These are phyloP conservation scores for Lentinula edodes DNA, from an alignment of 768 basidiomycete species.

Conservation along the genomic window DNA sequence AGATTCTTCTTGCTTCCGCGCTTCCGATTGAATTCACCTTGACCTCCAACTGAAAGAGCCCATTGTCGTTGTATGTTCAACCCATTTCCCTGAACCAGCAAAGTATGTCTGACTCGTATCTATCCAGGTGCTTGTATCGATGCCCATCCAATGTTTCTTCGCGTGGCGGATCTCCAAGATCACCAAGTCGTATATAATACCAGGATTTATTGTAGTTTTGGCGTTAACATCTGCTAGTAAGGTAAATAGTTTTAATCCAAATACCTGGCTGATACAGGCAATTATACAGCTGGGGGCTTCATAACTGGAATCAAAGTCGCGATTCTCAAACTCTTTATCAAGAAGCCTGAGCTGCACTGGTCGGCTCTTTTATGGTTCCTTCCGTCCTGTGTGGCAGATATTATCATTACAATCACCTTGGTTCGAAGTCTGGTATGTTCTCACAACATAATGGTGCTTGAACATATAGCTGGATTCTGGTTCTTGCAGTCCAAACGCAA, in stretches of 20 bases:
- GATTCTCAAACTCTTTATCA: slow-evolving; percentile 6
- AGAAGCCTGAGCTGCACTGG: slow-evolving; percentile 6
- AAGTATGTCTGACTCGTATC: background rate
- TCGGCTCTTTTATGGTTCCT: slow-evolving; percentile 8
- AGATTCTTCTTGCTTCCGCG: too few species aligned
- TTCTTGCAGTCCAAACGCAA: background rate
- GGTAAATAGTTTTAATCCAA: background rate
- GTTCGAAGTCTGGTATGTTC: slow-evolving; percentile 6
- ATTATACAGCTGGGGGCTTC: background rate
- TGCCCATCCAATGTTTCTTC: slow-evolving; percentile 14
- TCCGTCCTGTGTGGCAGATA: slow-evolving; percentile 5
- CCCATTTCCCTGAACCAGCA: background rate
- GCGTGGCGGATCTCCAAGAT: slow-evolving; percentile 12
- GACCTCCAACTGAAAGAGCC: slow-evolving; percentile 23
- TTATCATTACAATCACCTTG: slow-evolving; percentile 5
- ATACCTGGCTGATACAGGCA: background rate
- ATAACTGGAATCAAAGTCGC: slow-evolving; percentile 1
- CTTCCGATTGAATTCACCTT: slow-evolving; percentile 11
- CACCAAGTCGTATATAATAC: slow-evolving; percentile 8
- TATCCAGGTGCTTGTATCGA: slow-evolving; percentile 11
- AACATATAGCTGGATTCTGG: background rate
- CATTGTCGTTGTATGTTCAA: slow-evolving; percentile 20
- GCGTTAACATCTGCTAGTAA: slow-evolving; percentile 4
- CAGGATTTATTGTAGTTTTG: slow-evolving; percentile 4
- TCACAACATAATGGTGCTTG: background rate